phyloP scores from a whole-genome alignment of 495 filamentous ascomycete species.

The Tetracladium setigerum region DNA sequence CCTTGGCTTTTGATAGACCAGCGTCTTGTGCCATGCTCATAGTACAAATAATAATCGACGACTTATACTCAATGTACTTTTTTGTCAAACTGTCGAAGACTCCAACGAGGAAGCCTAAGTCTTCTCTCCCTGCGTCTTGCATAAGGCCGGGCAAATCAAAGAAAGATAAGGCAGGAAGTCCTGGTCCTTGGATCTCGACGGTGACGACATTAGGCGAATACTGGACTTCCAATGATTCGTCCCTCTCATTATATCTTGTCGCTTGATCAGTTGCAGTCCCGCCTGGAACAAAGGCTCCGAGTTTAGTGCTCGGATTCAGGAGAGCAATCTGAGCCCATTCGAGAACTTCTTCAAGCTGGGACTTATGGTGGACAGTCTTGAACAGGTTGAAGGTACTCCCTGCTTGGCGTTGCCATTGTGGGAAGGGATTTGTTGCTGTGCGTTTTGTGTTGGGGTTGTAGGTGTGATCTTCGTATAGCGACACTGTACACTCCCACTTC shows the following conservation, averaged over 20 bases:
- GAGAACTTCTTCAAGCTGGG: conserved; percentile 12
- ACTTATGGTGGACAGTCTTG: conserved; percentile 12
- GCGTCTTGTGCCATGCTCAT: conserved; percentile 68
- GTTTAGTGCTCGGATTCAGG: conserved; percentile 49
- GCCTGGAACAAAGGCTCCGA: conserved; percentile 27
- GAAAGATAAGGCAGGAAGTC: conserved; percentile 63
- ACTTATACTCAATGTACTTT: conserved; percentile 54
- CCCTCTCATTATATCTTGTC: conserved; percentile 19
- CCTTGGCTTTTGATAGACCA: conserved; percentile 60
- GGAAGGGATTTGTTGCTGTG: conserved; percentile 30
- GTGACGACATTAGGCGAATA: conserved; percentile 75
- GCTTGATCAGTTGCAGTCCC: conserved; percentile 33
- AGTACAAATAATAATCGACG: conserved; percentile 68
- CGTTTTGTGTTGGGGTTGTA: conserved; percentile 24
- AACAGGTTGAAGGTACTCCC: conserved; percentile 19
- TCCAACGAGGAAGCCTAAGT: conserved; percentile 54
- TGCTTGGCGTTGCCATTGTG: conserved; percentile 31
- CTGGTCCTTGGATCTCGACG: conserved; percentile 62
- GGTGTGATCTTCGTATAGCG: conserved; percentile 48
- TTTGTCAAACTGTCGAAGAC: conserved; percentile 62
- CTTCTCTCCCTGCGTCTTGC: conserved; percentile 35
- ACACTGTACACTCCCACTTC: conserved; percentile 58
- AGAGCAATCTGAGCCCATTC: conserved; percentile 64
- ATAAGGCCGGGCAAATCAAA: conserved; percentile 80
- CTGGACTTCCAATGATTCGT: conserved; percentile 38